Conservation (phyloP, 1,284 basidiomycete species). For the Wolfiporia cocos region DNA sequence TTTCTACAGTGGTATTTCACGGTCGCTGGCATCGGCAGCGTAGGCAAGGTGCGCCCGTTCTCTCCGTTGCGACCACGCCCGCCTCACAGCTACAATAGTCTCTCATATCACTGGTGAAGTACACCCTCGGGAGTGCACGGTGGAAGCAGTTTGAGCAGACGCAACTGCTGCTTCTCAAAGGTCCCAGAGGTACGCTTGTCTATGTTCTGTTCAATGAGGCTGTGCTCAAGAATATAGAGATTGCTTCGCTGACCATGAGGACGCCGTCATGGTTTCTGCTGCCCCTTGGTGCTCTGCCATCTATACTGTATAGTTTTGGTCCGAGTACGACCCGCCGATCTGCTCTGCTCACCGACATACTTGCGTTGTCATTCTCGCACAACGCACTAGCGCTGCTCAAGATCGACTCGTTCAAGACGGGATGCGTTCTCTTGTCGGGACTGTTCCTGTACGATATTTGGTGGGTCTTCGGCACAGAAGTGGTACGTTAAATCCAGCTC, state of each 20-base stretch:
- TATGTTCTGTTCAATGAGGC: conserved; percentile 15
- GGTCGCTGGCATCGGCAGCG: conserved; percentile 53
- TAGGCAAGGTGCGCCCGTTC: conserved; percentile 64
- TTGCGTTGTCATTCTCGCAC: conserved; percentile 82
- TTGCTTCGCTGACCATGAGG: conserved; percentile 45
- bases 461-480: conserved; percentile 82
- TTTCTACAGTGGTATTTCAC: conserved; percentile 76
- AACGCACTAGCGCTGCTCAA: conserved; percentile 80
- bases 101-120: conserved; percentile 40
- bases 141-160: conserved; percentile 52
- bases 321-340: conserved; percentile 44
- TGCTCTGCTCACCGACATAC: conserved; percentile 72
- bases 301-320: conserved; percentile 59
- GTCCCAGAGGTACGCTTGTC: conserved; percentile 33
- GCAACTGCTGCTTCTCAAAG: conserved; percentile 38
- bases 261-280: conserved; percentile 64
- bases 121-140: conserved; percentile 36
- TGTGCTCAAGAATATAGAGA: conserved; percentile 30
- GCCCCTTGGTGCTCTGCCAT: conserved; percentile 61
- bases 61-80: too few relatives aligned
- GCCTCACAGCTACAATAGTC: too few relatives aligned
- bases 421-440: conserved; percentile 73
- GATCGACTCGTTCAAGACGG: conserved; percentile 90
- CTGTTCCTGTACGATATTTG: conserved; percentile 89
- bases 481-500: conserved; percentile 45